Conservation (phyloP, 257 asterid genomes). For the Solanum tarapatanum region DNA sequence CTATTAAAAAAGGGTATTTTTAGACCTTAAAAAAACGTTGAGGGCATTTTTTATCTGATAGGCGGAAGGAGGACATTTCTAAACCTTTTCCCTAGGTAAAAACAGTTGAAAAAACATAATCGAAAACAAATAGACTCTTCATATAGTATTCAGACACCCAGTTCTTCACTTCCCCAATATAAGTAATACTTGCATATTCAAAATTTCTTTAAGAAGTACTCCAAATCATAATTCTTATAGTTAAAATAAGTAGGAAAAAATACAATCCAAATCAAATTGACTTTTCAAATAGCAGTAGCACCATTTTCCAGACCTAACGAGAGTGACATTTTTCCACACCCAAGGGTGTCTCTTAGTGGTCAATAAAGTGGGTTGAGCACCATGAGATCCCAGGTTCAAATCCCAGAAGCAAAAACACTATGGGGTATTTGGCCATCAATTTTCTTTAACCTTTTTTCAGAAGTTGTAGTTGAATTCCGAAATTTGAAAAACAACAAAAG, state of each 20-base stretch:
- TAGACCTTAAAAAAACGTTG: neutral
- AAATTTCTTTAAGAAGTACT: neutral
- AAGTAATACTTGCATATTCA: neutral
- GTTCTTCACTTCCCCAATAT: neutral
- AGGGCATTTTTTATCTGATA: neutral
- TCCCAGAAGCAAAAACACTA: neutral
- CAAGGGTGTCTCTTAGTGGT: neutral
- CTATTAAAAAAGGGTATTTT: neutral
- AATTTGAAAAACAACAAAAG: neutral
- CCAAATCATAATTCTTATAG: neutral
- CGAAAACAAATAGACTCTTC: neutral
- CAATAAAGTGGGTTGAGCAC: neutral
- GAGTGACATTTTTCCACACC: neutral
- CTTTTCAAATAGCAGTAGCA: neutral
- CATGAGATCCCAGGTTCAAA: neutral
- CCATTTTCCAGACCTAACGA: neutral
- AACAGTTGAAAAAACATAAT: neutral
- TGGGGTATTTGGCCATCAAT: neutral
- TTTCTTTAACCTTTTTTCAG: neutral
- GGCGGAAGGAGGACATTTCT: neutral
- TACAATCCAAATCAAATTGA: neutral
- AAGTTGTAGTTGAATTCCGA: neutral
- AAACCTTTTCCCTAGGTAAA: neutral
- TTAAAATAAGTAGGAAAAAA: neutral
- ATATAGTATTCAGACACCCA: neutral